These are phyloP conservation scores for Beauveria bassiana DNA, from an alignment of 2,329 filamentous ascomycete genomes.

Conservation along the genomic window DNA sequence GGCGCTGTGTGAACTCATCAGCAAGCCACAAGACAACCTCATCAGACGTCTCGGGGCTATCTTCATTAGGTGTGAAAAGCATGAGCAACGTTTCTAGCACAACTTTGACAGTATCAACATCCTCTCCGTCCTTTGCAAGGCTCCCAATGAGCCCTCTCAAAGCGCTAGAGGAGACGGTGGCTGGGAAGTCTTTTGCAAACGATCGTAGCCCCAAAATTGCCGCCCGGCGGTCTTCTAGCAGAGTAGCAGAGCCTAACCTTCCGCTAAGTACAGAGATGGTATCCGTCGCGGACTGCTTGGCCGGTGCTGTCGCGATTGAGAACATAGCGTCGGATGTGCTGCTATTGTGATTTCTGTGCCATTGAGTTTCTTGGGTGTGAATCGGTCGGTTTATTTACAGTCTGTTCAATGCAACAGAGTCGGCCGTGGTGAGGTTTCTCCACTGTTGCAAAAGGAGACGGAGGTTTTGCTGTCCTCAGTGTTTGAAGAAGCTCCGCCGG, in stretches of 20 bases:
- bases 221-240: slow-evolving; percentile 88
- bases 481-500: background rate
- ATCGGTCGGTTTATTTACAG: background rate
- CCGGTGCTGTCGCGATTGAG: slow-evolving; percentile 64
- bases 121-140: slow-evolving; percentile 79
- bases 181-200: slow-evolving; percentile 94
- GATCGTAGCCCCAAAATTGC: slow-evolving; percentile 89
- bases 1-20: slow-evolving; percentile 94
- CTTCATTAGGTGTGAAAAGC: slow-evolving; percentile 68
- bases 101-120: slow-evolving; percentile 93
- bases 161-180: slow-evolving; percentile 90
- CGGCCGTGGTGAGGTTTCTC: background rate
- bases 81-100: slow-evolving; percentile 91
- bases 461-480: slow-evolving; percentile 1
- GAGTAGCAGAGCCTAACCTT: slow-evolving; percentile 78
- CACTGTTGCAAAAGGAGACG: background rate
- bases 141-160: slow-evolving; percentile 80
- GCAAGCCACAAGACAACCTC: slow-evolving; percentile 94
- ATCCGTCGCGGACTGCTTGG: slow-evolving; percentile 91
- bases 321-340: slow-evolving; percentile 39
- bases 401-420: background rate
- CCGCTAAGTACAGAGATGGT: slow-evolving; percentile 87
- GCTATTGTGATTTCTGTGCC: background rate
- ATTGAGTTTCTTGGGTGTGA: background rate
- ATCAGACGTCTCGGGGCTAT: slow-evolving; percentile 85